Base-by-base conservation (phyloP, 202 grass and related monocot genomes). In the Schoenoplectus tabernaemontani region DNA sequence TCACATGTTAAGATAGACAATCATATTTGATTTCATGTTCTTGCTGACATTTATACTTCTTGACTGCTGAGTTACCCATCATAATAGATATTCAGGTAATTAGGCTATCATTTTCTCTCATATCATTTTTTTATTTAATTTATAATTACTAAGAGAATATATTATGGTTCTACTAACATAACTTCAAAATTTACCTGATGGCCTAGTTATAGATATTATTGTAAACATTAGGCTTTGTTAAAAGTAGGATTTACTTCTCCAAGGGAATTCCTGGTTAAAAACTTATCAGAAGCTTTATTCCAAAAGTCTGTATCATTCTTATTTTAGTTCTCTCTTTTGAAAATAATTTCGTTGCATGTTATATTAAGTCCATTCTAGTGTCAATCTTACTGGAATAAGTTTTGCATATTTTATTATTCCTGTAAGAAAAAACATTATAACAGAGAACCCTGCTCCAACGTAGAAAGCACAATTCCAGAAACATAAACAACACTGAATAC, bases 11-110 rank as follows among this genome's bases (percentile, higher is more conserved):
- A 69, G 43, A 63, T 28, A 50, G 53, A 57, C 59, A 72, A 87
- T 87, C 71, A 89, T 87, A 67, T n/a, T 81, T 63, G 23, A 41
- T 34, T 80, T 88, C 75, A 75, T 70, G 81, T 88, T 89, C 84
- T 57, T 28, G 64, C 75, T 87, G 84, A 91, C 86, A 80, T 82
- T 83, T 76, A 66, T 67, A 62, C 24, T 63, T 80, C 37, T 34
- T 79, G 20, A 34, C 77, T 59, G 39, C 37, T 32, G 74, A 33
- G 77, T 48, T 80, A 22, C 24, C 37, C 3, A 48, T 57, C 28
- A 73, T 64, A 54, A n/a, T 64, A 66, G 56, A 4, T 73, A 82
- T 72, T 72, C 30, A 72, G 66, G 80, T 72, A 73, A 82, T 59
- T 72, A 59, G 23, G 22, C 69, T 53, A 34, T 74, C 26, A 4